phyloP scores from a whole-genome alignment of 805 yeast genomes.

The Ogataea philodendri region DNA sequence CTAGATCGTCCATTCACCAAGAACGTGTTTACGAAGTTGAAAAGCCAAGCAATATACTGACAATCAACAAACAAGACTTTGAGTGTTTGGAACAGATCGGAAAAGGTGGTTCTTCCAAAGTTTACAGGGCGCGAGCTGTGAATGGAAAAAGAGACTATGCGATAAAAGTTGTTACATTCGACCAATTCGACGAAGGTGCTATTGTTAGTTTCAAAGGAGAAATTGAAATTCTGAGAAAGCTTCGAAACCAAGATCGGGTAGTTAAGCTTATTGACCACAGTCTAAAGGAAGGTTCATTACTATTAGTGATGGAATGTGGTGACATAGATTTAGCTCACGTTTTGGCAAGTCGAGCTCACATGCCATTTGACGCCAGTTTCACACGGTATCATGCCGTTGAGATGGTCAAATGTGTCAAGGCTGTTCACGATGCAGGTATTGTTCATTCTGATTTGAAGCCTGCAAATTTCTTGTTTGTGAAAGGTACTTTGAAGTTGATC shows the following conservation, averaged over 20 bases:
- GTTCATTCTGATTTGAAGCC: slow-evolving; percentile 57
- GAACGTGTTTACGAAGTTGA: slow-evolving; percentile 6
- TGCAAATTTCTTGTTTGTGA: slow-evolving; percentile 73
- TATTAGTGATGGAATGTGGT: slow-evolving; percentile 91
- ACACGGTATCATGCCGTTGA: slow-evolving; percentile 78
- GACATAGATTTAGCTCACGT: slow-evolving; percentile 87
- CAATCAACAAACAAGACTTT: slow-evolving; percentile 61
- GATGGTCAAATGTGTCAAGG: slow-evolving; percentile 74
- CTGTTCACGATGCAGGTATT: slow-evolving; percentile 83
- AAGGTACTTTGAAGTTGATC: slow-evolving; percentile 80
- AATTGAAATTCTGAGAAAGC: slow-evolving; percentile 64
- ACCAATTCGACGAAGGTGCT: slow-evolving; percentile 74
- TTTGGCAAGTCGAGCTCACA: slow-evolving; percentile 50
- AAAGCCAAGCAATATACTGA: slow-evolving; percentile 17
- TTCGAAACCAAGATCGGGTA: slow-evolving; percentile 65
- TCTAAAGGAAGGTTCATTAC: slow-evolving; percentile 59
- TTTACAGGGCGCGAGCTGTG: slow-evolving; percentile 65
- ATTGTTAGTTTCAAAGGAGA: slow-evolving; percentile 86
- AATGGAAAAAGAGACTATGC: slow-evolving; percentile 63
- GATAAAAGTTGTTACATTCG: slow-evolving; percentile 75
- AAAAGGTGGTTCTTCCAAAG: slow-evolving; percentile 90
- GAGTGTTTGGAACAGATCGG: slow-evolving; percentile 79
- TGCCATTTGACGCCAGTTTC: slow-evolving; percentile 67
- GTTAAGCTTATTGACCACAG: slow-evolving; percentile 75
- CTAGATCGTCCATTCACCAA: slow-evolving; percentile 1